These are phyloP conservation scores for Penicillium canescens DNA, from an alignment of 495 filamentous ascomycete genomes.

Conservation along the genomic window DNA sequence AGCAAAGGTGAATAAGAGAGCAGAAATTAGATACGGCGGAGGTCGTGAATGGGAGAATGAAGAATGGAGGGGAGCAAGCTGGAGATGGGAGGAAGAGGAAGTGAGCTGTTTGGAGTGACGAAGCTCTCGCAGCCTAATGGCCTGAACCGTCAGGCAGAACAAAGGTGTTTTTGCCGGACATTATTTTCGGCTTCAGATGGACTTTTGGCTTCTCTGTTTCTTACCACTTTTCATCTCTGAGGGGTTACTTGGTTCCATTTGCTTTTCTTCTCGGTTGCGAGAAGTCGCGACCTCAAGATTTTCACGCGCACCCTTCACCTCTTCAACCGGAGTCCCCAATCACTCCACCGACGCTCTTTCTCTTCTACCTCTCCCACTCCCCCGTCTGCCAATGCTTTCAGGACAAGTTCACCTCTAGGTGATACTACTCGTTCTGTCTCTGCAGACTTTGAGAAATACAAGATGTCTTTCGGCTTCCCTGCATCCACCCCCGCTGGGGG, in stretches of 20 bases:
- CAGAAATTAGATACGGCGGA: constrained; percentile 6
- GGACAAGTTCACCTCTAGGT: constrained; percentile 32
- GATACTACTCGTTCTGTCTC: constrained; percentile 41
- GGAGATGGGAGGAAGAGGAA: constrained; percentile 27
- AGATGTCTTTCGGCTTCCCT: constrained; percentile 70
- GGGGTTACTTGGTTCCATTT: neutral
- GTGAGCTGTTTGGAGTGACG: constrained; percentile 40
- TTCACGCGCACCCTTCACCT: constrained; percentile 41
- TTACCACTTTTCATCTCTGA: constrained; percentile 2
- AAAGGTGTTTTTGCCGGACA: constrained; percentile 36
- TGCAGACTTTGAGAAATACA: constrained; percentile 41
- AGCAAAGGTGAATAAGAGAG: neutral
- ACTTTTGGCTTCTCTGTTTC: constrained; percentile 5
- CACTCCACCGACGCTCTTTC: constrained; percentile 46
- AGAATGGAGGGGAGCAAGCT: constrained; percentile 16
- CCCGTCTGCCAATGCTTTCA: constrained; percentile 41
- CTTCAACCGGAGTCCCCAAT: constrained; percentile 41
- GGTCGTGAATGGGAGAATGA: constrained; percentile 13
- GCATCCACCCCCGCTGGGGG: constrained; percentile 32
- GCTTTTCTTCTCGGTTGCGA: constrained; percentile 23
- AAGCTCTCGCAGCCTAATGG: constrained; percentile 46
- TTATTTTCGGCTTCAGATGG: constrained; percentile 23
- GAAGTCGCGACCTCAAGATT: constrained; percentile 33
- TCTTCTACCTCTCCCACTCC: constrained; percentile 30
- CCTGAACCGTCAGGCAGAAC: constrained; percentile 34